Evolutionary conservation across 257 asterid species (phyloP).

Genomic region (Osmanthus fragrans): DNA sequence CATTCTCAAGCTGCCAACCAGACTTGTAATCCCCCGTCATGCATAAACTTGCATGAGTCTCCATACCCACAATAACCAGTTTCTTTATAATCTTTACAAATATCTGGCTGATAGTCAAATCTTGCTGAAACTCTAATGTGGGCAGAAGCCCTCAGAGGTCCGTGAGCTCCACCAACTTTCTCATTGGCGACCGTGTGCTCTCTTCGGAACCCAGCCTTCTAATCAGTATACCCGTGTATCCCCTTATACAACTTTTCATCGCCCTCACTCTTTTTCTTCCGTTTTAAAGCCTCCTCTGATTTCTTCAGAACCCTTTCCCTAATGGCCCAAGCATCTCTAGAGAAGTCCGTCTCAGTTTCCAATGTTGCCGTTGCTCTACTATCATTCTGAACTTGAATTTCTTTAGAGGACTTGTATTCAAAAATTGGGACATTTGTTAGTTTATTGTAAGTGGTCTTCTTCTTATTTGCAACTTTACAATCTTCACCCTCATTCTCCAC

Average conservation of each 20-base stretch:
- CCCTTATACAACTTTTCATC: conserved; percentile 73
- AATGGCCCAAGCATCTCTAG: conserved; percentile 71
- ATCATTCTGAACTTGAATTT: conserved; percentile 80
- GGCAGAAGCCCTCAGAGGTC: conserved; percentile 91
- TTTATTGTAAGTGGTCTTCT: conserved; percentile 14
- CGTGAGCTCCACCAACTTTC: conserved; percentile 94
- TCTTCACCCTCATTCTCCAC: conserved; percentile 48
- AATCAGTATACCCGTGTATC: conserved; percentile 25
- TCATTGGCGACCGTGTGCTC: conserved; percentile 46
- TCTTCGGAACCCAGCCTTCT: too few relatives aligned
- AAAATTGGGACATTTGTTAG: conserved; percentile 36
- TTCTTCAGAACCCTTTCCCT: conserved; percentile 76
- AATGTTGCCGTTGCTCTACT: conserved; percentile 50
- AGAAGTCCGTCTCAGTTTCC: conserved; percentile 84
- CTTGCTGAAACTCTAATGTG: conserved; percentile 80
- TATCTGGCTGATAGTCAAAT: conserved; percentile 96
- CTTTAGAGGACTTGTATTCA: conserved; percentile 68
- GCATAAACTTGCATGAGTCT: conserved; percentile 95
- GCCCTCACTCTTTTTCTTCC: conserved; percentile 27
- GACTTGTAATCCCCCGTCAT: conserved; percentile 85
- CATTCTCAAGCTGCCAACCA: conserved; percentile 95
- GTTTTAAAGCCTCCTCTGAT: conserved; percentile 66
- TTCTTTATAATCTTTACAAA: conserved; percentile 92
- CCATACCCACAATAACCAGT: conserved; percentile 99
- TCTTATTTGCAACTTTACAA: conserved; percentile 56